phyloP scores from a whole-genome alignment of 148 eudicot genomes.

The Polygonum maritimum region DNA sequence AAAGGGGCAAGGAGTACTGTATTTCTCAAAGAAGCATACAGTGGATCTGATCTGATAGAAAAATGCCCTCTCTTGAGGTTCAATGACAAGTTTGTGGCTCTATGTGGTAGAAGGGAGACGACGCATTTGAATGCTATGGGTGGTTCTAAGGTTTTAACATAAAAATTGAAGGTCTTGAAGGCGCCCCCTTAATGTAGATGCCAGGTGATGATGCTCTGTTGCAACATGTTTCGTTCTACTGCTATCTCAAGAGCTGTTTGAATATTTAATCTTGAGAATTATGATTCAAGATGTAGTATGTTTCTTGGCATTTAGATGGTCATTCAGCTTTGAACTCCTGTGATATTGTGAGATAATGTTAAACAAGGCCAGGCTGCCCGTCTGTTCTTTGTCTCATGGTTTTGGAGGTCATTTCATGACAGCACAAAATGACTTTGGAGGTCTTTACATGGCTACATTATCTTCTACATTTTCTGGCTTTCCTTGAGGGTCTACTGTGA shows the following conservation, averaged over 20 bases:
- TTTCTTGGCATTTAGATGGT: not conserved
- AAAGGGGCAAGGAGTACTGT: constrained; percentile 83
- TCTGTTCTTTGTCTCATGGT: not conserved
- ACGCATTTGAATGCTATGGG: constrained; percentile 7
- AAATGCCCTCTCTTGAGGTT: constrained; percentile 68
- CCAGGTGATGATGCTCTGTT: not conserved
- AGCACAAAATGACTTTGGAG: not conserved
- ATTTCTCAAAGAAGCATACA: constrained; percentile 80
- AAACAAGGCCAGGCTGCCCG: not conserved
- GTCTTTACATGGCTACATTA: not conserved
- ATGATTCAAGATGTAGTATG: not conserved
- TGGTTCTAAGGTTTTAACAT: not conserved
- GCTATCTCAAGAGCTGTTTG: not conserved
- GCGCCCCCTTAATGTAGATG: not conserved
- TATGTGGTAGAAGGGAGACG: constrained; percentile 54
- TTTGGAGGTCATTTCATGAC: not conserved
- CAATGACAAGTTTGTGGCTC: constrained; percentile 64
- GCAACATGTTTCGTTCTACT: not conserved
- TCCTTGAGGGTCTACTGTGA: not conserved
- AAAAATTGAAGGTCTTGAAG: not conserved
- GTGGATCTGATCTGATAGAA: constrained; percentile 57
- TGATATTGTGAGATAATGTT: not conserved
- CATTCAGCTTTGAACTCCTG: not conserved
- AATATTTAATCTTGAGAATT: not conserved
- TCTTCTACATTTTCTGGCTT: not conserved